Conservation (phyloP, 768 basidiomycete genomes). For the Mycena galericulata region DNA sequence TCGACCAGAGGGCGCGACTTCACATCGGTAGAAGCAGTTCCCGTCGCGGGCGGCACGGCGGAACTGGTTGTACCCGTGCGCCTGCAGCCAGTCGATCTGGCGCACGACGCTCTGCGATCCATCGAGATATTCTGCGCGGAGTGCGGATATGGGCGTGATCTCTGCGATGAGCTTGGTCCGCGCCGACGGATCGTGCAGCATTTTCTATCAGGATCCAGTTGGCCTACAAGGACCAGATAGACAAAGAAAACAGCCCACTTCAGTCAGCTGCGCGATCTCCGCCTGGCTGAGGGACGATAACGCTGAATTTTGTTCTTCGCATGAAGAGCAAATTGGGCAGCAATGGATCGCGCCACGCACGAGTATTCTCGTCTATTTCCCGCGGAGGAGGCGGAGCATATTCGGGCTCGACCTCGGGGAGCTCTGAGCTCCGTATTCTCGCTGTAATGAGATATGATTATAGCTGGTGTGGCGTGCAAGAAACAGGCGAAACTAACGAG, state of each 20-base stretch:
- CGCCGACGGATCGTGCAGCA: conserved; percentile 30
- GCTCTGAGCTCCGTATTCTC: conserved; percentile 30
- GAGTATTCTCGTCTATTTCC: conserved; percentile 31
- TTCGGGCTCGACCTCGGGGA: conserved; percentile 20
- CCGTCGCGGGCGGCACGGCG: conserved; percentile 62
- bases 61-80: conserved; percentile 63
- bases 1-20: conserved; percentile 36
- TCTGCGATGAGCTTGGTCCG: conserved; percentile 58
- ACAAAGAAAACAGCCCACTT: conserved; percentile 5
- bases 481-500: conserved; percentile 25
- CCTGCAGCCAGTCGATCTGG: conserved; percentile 80
- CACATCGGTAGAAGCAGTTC: conserved; percentile 93
- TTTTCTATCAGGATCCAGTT: conserved; percentile 10
- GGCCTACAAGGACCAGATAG: conserved; percentile 1
- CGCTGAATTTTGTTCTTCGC: neutral
- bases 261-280: conserved; percentile 30
- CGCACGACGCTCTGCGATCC: conserved; percentile 69
- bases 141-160: conserved; percentile 61
- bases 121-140: conserved; percentile 76
- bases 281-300: conserved; percentile 28
- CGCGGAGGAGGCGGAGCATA: conserved; percentile 21
- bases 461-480: conserved; percentile 3
- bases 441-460: conserved; percentile 23
- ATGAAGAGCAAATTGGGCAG: neutral
- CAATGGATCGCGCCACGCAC: conserved; percentile 14